Conservation (phyloP, 306 rosid species). For the Quercus cerris region DNA sequence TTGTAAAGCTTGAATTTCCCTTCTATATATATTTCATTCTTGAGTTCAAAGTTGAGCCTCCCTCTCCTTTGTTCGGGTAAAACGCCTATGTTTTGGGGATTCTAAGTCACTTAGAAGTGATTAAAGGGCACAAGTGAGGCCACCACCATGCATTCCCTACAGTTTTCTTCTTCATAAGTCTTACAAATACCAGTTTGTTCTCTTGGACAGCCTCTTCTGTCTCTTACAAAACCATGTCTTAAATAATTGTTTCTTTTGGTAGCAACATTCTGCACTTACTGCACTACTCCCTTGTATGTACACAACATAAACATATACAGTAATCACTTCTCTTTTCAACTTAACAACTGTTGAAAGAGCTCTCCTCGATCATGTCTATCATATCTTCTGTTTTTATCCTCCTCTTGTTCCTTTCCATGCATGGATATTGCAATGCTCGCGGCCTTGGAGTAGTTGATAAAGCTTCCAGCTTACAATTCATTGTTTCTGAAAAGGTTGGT, state of each 20-base stretch:
- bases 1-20: no score
- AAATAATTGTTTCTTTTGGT: no score
- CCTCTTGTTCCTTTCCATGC: slow-evolving; percentile 33
- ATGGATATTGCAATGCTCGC: slow-evolving; percentile 35
- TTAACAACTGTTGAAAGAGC: no score
- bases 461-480: background rate
- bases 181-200: background rate
- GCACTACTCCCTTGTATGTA: no score
- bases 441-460: slow-evolving; percentile 17
- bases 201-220: background rate
- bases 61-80: background rate
- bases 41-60: background rate
- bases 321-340: background rate
- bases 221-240: background rate
- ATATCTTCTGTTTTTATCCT: slow-evolving; percentile 19
- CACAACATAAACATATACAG: no score
- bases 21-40: no score
- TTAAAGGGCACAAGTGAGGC: slow-evolving; percentile 11
- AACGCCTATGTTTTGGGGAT: background rate
- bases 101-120: background rate
- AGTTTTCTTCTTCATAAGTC: slow-evolving; percentile 14
- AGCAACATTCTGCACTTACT: no score
- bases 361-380: slow-evolving; percentile 15
- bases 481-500: slow-evolving; percentile 32
- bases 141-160: background rate